Base-by-base conservation (phyloP, 1,284 basidiomycete species). In the Trametes pubescens region DNA sequence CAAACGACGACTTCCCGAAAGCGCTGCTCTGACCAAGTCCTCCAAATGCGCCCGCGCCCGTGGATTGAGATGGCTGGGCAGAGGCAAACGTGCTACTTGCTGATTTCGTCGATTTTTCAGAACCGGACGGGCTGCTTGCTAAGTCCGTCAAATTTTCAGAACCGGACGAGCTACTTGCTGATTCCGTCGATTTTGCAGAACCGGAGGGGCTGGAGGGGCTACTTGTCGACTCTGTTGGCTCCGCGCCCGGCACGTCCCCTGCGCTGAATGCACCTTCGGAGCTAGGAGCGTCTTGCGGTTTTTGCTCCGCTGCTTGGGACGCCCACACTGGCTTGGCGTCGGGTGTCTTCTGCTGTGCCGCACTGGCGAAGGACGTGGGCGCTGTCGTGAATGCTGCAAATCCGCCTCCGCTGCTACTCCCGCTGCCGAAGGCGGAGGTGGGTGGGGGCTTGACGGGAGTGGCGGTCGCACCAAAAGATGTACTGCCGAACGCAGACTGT, bases 401-500 rank as follows among this genome's bases (percentile, higher is more conserved):
- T 0, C 70, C 72, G 2, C 69, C 68, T 2, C 64, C 53, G 16
- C 59, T 51, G n/a, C 64, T 40, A 10, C 56, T n/a, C n/a, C n/a
- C 49, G 5, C 62, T 43, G 40, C 59, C 44, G 34, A 64, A 64
- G 4, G 62, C 51, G n/a, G 52, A 44, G 8, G 65, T 32, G 3
- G 66, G 8, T 5, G 51, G 32, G 7, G 62, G 54, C 46, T 68
- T 64, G 14, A 61, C 13, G 4, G 69, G 21, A 1, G 59, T 51
- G 9, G 64, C 58, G 13, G 62, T 38, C 13, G 64, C 32, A 18
- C 75, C 75, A 51, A 76, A 74, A 21, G 73, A 71, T 6, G 76
- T 57, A 59, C 76, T 75, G 8, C 76, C 79, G 52, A 80, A 79
- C 7, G 71, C 44, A 62, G 64, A 76, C 74, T 24, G 73, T 65